Conservation (phyloP, 768 basidiomycete species). For the Trichaptum fuscoviolaceum region DNA sequence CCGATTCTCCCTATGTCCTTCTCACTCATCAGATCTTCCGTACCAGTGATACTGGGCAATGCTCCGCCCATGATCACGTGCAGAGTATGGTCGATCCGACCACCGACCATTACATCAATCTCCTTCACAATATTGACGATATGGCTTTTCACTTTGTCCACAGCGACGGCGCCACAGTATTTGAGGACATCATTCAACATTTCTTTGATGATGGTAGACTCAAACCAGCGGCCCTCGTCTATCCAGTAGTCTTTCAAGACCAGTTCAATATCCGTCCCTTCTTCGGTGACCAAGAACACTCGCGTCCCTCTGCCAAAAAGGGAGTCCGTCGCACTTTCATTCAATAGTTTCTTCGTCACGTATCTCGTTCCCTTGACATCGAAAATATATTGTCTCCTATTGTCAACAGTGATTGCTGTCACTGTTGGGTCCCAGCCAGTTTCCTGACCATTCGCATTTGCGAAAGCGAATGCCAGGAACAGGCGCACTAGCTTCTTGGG, state of each 20-base stretch:
- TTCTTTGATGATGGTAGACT: not conserved
- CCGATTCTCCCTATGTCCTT: not conserved
- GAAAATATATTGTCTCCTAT: not conserved
- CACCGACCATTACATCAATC: not conserved
- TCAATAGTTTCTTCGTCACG: not conserved
- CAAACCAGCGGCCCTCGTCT: not conserved
- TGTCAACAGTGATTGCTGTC: not conserved
- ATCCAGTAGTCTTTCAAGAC: not conserved
- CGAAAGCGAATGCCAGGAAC: not conserved
- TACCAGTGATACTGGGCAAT: not conserved
- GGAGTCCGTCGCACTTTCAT: not conserved
- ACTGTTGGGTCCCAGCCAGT: not conserved
- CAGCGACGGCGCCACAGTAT: not conserved
- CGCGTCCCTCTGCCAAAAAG: not conserved
- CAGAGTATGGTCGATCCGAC: not conserved
- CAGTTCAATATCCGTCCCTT: too few relatives aligned
- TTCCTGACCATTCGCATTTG: not conserved
- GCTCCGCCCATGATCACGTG: not conserved
- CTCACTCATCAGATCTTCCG: not conserved
- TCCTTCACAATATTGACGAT: not conserved
- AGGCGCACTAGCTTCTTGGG: not conserved
- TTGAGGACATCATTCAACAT: not conserved
- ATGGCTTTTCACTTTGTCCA: too few relatives aligned
- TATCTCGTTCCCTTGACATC: not conserved
- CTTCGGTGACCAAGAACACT: not conserved